Percentiles rank a stretch among this genome's conserved stretches.
Evolutionary conservation across 495 filamentous ascomycete species (phyloP).

Genomic region (Tricharina praecox): DNA sequence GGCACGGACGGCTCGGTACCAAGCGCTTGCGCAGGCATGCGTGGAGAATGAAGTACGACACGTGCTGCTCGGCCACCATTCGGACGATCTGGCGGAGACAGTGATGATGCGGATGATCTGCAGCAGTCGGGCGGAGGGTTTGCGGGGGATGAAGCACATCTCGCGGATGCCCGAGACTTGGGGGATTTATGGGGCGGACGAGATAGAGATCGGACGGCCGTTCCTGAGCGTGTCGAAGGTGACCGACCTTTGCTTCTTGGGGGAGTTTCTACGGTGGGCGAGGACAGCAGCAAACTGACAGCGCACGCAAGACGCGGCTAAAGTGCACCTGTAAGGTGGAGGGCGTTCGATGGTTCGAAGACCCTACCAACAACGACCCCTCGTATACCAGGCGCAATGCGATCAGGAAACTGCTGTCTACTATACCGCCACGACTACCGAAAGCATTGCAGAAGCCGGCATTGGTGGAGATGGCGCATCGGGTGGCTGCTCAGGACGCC

Average conservation of each 20-base stretch:
- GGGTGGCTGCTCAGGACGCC: neutral
- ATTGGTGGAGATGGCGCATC: neutral
- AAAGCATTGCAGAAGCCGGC: slow-evolving; percentile 42
- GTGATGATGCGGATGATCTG: slow-evolving; percentile 66
- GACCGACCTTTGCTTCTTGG: neutral
- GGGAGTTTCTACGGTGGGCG: too few relatives aligned
- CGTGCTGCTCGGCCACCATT: slow-evolving; percentile 65
- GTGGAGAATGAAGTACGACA: slow-evolving; percentile 31
- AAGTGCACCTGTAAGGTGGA: slow-evolving; percentile 53
- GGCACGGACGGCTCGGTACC: slow-evolving; percentile 61
- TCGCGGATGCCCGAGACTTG: slow-evolving; percentile 67
- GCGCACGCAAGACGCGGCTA: slow-evolving; percentile 51
- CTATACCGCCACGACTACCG: slow-evolving; percentile 40
- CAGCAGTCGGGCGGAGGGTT: slow-evolving; percentile 65
- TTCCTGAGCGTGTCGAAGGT: slow-evolving; percentile 58
- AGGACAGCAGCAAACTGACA: too few relatives aligned
- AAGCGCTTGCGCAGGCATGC: slow-evolving; percentile 47
- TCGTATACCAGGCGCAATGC: slow-evolving; percentile 68
- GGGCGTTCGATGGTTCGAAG: slow-evolving; percentile 57
- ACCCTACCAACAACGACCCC: slow-evolving; percentile 66
- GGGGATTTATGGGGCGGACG: slow-evolving; percentile 50
- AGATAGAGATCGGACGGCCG: slow-evolving; percentile 54
- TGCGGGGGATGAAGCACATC: slow-evolving; percentile 48
- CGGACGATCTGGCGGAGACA: slow-evolving; percentile 77
- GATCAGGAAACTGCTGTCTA: slow-evolving; percentile 46